Evolutionary conservation across 208 protist genomes (phyloP).

Genomic region (Crithidia sp.): DNA sequence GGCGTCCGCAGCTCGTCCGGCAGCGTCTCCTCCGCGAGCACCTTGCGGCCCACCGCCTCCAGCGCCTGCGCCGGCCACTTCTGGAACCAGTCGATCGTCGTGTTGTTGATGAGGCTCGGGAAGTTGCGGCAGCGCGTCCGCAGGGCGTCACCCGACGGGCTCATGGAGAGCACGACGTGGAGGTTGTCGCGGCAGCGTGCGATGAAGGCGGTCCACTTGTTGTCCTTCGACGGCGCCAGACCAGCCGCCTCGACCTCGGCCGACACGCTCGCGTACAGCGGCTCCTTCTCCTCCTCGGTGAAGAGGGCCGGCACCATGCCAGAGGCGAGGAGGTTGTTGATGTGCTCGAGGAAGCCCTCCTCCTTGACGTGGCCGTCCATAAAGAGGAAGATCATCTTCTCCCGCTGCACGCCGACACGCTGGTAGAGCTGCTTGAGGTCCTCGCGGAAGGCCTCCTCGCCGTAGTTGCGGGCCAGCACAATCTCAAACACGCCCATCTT

Average conservation of each 20-base stretch:
- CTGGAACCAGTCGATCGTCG: constrained; percentile 99
- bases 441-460: constrained; percentile 97
- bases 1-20: constrained; percentile 79
- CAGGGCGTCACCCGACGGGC: constrained; percentile 96
- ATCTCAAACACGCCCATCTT: constrained; percentile 97
- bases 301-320: constrained; percentile 99
- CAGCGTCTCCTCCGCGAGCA: constrained; percentile 91
- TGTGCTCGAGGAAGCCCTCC: constrained; percentile 98
- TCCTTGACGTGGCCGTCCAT: constrained; percentile 98
- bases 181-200: constrained; percentile 97
- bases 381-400: constrained; percentile 98
- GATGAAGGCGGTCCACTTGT: constrained; percentile 98
- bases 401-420: constrained; percentile 89
- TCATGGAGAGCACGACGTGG: constrained; percentile 99
- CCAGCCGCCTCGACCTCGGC: constrained; percentile 89
- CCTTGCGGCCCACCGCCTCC: constrained; percentile 90
- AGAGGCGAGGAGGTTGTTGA: constrained; percentile 99
- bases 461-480: constrained; percentile 97
- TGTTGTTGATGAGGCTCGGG: constrained; percentile 98
- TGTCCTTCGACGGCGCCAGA: constrained; percentile 94
- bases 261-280: constrained; percentile 92
- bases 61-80: constrained; percentile 98
- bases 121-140: constrained; percentile 97
- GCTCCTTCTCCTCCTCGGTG: constrained; percentile 97
- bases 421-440: constrained; percentile 98